phyloP scores from a whole-genome alignment of 306 rosid genomes.

The Vigna trinervia region DNA sequence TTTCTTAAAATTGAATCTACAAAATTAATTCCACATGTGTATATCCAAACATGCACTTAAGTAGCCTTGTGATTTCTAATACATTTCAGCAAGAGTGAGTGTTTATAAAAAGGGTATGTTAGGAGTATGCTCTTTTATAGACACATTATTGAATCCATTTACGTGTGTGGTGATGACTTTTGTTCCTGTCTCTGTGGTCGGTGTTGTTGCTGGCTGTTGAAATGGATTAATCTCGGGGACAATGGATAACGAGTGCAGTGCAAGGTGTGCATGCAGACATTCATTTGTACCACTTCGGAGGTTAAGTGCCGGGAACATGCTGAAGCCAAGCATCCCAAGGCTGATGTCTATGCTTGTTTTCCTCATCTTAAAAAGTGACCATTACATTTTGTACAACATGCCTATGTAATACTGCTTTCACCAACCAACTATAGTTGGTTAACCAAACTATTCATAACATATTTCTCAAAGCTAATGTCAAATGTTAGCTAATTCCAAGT shows the following conservation, averaged over 20 bases:
- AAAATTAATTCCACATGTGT: not conserved
- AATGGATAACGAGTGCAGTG: not conserved
- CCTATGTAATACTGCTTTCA: not conserved
- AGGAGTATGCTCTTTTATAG: not conserved
- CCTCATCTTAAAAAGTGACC: not conserved
- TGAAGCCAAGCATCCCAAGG: slow-evolving; percentile 17
- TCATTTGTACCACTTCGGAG: not conserved
- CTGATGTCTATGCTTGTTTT: not conserved
- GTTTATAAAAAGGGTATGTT: too few relatives aligned
- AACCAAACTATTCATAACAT: not conserved
- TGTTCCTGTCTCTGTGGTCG: not conserved
- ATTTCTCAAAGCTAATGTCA: not conserved
- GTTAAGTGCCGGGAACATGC: slow-evolving; percentile 2
- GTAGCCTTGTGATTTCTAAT: too few relatives aligned
- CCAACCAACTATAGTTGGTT: not conserved
- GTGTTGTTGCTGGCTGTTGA: not conserved
- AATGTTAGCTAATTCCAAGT: not conserved
- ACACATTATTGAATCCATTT: not conserved
- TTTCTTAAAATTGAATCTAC: not conserved
- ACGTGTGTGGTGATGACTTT: not conserved
- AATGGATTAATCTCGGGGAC: not conserved
- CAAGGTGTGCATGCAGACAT: not conserved
- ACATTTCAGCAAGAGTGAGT: too few relatives aligned
- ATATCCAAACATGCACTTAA: too few relatives aligned
- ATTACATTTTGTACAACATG: slow-evolving; percentile 17